Conservation (phyloP, 768 basidiomycete species). For the Peribolospora baueri region DNA sequence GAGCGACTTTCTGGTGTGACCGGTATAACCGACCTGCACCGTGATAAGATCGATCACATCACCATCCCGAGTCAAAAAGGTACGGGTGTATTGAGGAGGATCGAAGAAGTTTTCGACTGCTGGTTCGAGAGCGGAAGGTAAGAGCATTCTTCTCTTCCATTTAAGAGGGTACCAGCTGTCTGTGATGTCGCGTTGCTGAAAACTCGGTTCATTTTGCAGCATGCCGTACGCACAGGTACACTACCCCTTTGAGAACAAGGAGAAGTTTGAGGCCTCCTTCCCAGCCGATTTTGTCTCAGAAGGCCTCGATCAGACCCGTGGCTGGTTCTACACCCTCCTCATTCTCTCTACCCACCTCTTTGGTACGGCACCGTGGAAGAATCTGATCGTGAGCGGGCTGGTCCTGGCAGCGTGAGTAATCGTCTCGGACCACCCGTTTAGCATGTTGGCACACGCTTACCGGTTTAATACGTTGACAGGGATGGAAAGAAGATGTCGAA, state of each 20-base stretch:
- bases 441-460: not conserved
- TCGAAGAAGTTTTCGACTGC: conserved; percentile 98
- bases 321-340: conserved; percentile 97
- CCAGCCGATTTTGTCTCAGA: conserved; percentile 95
- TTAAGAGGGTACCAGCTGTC: not conserved
- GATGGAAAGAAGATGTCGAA: conserved; percentile 99
- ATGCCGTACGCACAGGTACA: conserved; percentile 97
- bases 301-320: conserved; percentile 94
- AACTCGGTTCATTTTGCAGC: conserved; percentile 23
- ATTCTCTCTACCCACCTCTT: conserved; percentile 92
- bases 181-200: not conserved
- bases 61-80: conserved; percentile 80
- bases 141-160: conserved; percentile 10
- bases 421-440: not conserved
- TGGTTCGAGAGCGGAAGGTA: conserved; percentile 99
- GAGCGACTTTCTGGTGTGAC: conserved; percentile 59
- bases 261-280: conserved; percentile 55
- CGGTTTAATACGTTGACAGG: conserved; percentile 21
- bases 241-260: conserved; percentile 95
- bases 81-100: conserved; percentile 57
- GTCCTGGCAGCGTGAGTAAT: conserved; percentile 65
- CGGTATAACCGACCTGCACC: conserved; percentile 69
- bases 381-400: conserved; percentile 82
- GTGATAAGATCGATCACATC: conserved; percentile 85
- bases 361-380: conserved; percentile 86